Conservation (phyloP, 768 basidiomycete species). For the Kwoniella dejecticola region DNA sequence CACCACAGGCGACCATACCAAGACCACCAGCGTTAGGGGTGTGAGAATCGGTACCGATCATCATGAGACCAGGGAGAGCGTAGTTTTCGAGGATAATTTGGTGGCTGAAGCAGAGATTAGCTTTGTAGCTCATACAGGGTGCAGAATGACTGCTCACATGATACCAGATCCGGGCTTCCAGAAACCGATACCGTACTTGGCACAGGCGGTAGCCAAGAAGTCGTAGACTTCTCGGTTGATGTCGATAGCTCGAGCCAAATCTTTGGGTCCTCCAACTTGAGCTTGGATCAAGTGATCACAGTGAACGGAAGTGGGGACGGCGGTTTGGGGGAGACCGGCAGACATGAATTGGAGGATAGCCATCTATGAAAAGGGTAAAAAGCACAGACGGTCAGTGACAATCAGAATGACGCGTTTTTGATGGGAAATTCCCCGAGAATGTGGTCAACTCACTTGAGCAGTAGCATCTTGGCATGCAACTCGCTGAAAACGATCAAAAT, state of each 20-base stretch:
- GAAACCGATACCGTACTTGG: conserved; percentile 98
- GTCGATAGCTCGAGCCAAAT: conserved; percentile 85
- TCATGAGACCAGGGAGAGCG: conserved; percentile 97
- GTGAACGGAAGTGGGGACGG: conserved; percentile 97
- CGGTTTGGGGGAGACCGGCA: conserved; percentile 95
- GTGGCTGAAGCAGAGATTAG: conserved; percentile 59
- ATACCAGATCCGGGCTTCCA: conserved; percentile 99
- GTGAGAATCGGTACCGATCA: conserved; percentile 99
- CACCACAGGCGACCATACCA: conserved; percentile 99
- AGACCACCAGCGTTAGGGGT: conserved; percentile 99
- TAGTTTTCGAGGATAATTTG: conserved; percentile 99
- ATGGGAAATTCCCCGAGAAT: conserved; percentile 7
- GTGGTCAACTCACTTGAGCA: conserved; percentile 48
- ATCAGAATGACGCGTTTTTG: conserved; percentile 10
- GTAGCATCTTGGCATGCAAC: conserved; percentile 61
- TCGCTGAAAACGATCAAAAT: conserved; percentile 53
- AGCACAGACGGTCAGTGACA: conserved; percentile 13
- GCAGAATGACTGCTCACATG: too few species aligned
- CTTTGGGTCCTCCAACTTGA: conserved; percentile 88
- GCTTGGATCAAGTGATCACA: conserved; percentile 99
- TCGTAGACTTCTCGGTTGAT: conserved; percentile 99
- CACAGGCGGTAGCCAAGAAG: conserved; percentile 95
- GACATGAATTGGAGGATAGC: conserved; percentile 99
- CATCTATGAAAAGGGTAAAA: conserved; percentile 70
- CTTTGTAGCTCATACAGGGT: too few species aligned